Conservation (phyloP, 2,329 filamentous ascomycete species). For the Cadophora luteo-olivacea region DNA sequence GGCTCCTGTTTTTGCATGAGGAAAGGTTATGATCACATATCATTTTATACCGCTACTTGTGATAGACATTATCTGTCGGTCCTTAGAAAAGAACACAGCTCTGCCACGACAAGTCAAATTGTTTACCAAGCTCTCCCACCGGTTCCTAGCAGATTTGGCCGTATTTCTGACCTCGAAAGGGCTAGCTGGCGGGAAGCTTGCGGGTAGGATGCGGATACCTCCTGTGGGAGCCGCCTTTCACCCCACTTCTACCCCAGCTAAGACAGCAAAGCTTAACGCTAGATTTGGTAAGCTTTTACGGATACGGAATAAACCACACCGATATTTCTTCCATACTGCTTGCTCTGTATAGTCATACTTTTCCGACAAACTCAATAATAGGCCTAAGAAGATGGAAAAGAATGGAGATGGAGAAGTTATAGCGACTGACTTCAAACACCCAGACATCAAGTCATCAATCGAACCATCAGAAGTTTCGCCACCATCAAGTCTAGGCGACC, state of each 20-base stretch:
- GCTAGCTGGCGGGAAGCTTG: neutral
- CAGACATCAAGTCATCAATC: conserved; percentile 1
- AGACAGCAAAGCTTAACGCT: neutral
- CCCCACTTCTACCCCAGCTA: neutral
- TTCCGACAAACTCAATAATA: neutral
- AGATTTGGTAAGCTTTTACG: conserved; percentile 11
- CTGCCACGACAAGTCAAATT: no score
- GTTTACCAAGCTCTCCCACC: no score
- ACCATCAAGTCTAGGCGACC: conserved; percentile 30
- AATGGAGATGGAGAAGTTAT: neutral
- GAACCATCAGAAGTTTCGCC: neutral
- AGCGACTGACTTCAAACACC: no score
- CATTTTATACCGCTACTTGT: no score
- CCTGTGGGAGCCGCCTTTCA: neutral
- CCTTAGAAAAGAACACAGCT: neutral
- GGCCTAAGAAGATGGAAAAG: neutral
- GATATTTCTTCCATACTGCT: neutral
- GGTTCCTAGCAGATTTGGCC: no score
- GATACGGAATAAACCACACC: conserved; percentile 5
- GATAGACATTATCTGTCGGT: neutral
- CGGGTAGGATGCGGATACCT: no score
- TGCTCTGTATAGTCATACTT: neutral
- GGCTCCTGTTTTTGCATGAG: neutral
- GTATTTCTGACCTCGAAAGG: neutral
- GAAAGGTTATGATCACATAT: neutral